Conservation (phyloP, 2,329 filamentous ascomycete genomes). For the Paecilomyces variotii region DNA sequence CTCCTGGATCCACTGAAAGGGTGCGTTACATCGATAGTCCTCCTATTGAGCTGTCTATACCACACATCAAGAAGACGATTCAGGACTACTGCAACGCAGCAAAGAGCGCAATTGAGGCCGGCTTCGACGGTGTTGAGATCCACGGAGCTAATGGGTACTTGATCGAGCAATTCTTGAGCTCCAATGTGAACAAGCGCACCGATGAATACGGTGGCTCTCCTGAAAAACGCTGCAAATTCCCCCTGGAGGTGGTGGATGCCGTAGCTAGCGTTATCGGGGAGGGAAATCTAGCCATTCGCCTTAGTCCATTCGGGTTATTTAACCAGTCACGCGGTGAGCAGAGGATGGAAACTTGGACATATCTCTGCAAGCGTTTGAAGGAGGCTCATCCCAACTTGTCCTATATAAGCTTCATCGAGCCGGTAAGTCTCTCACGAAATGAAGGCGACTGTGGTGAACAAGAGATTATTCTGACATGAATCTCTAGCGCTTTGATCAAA, state of each 20-base stretch:
- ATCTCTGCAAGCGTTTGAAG: constrained; percentile 45
- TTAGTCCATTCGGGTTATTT: constrained; percentile 45
- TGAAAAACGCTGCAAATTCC: constrained; percentile 48
- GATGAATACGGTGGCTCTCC: constrained; percentile 46
- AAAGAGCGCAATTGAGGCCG: constrained; percentile 45
- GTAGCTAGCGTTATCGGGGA: constrained; percentile 39
- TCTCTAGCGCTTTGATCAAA: constrained; percentile 42
- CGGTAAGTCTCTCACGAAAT: constrained; percentile 18
- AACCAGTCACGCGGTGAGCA: constrained; percentile 45
- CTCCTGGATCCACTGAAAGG: constrained; percentile 25
- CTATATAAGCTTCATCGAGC: constrained; percentile 51
- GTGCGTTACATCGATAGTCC: constrained; percentile 36
- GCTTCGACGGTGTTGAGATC: constrained; percentile 48
- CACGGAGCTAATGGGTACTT: constrained; percentile 46
- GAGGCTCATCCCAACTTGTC: constrained; percentile 34
- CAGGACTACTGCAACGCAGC: constrained; percentile 39
- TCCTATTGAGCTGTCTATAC: constrained; percentile 38
- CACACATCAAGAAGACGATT: constrained; percentile 39
- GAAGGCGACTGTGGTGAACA: not conserved
- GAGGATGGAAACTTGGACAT: constrained; percentile 46
- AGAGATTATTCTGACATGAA: not conserved
- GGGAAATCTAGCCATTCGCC: constrained; percentile 38
- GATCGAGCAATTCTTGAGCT: constrained; percentile 46
- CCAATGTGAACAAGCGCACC: constrained; percentile 42
- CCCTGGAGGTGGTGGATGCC: constrained; percentile 45